Percentiles rank a stretch among this genome's conserved stretches.
Evolutionary conservation across 2,329 filamentous ascomycete genomes (phyloP).

Genomic region (Ceratocystis eucalypticola): DNA sequence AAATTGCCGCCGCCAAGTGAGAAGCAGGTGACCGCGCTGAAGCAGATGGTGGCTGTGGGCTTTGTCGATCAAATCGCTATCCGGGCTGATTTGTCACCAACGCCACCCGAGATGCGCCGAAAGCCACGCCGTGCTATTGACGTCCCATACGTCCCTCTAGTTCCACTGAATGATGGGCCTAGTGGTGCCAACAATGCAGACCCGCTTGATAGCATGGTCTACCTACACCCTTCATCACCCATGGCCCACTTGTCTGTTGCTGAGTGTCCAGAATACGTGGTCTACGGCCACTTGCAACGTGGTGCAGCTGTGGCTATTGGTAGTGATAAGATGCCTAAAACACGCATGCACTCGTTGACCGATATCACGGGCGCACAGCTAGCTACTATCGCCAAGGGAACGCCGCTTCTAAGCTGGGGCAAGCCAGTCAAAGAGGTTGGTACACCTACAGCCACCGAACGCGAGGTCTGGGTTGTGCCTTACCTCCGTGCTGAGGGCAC

Average conservation of each 20-base stretch:
- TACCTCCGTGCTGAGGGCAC: slow-evolving; percentile 55
- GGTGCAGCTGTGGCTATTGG: slow-evolving; percentile 32
- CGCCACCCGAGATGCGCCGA: slow-evolving; percentile 41
- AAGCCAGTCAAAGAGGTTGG: slow-evolving; percentile 82
- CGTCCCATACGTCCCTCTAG: slow-evolving; percentile 77
- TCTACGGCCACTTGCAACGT: slow-evolving; percentile 77
- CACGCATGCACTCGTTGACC: slow-evolving; percentile 78
- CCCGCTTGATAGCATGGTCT: slow-evolving; percentile 45
- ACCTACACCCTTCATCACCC: slow-evolving; percentile 73
- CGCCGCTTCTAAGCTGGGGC: slow-evolving; percentile 67
- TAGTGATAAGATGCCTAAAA: slow-evolving; percentile 50
- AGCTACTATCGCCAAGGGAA: slow-evolving; percentile 66
- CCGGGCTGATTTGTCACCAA: slow-evolving; percentile 70
- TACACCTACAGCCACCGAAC: slow-evolving; percentile 30
- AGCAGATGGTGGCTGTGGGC: slow-evolving; percentile 81
- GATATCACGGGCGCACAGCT: slow-evolving; percentile 64
- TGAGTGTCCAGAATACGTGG: slow-evolving; percentile 73
- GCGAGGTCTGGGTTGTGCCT: slow-evolving; percentile 75
- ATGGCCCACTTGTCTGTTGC: slow-evolving; percentile 54
- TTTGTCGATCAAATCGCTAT: slow-evolving; percentile 94
- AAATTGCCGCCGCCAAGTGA: slow-evolving; percentile 45
- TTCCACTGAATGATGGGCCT: slow-evolving; percentile 41
- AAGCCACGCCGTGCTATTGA: slow-evolving; percentile 70
- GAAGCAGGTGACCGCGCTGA: slow-evolving; percentile 64
- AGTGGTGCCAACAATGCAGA: slow-evolving; percentile 21